Conservation (phyloP, 768 basidiomycete genomes). For the Termitomyces sp. region DNA sequence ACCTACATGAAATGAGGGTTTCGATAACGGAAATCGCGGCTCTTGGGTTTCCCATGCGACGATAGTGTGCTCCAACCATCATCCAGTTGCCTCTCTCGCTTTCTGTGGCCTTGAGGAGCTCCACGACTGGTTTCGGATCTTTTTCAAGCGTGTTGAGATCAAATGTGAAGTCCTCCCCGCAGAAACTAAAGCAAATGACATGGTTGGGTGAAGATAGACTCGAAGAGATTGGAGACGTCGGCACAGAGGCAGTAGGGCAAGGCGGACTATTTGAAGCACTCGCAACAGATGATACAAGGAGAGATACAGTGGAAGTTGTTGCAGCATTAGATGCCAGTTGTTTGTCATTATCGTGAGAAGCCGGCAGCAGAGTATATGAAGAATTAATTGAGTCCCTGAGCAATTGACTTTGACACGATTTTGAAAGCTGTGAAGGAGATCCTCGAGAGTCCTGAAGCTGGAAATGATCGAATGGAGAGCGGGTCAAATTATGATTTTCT, state of each 20-base stretch:
- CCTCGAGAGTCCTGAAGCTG: not conserved
- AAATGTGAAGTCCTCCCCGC: conserved; percentile 34
- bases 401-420: not conserved
- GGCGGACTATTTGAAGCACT: not conserved
- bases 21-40: conserved; percentile 39
- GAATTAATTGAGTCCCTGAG: not conserved
- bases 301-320: not conserved
- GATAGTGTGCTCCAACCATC: conserved; percentile 47
- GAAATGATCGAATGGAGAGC: not conserved
- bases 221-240: not conserved
- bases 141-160: conserved; percentile 37
- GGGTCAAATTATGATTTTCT: not conserved
- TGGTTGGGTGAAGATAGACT: conserved; percentile 4
- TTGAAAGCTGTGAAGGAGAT: not conserved
- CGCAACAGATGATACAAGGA: not conserved
- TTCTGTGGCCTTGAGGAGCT: conserved; percentile 35
- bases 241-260: not conserved
- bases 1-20: conserved; percentile 42
- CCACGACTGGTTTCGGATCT: conserved; percentile 39
- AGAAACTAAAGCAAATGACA: conserved; percentile 27
- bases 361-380: conserved; percentile 1
- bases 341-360: not conserved
- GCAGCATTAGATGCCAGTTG: conserved; percentile 6
- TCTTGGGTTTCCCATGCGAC: conserved; percentile 37
- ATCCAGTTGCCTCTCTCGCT: conserved; percentile 52